Conservation (phyloP, 2,329 filamentous ascomycete genomes). For the Dactylellina drechsleri region DNA sequence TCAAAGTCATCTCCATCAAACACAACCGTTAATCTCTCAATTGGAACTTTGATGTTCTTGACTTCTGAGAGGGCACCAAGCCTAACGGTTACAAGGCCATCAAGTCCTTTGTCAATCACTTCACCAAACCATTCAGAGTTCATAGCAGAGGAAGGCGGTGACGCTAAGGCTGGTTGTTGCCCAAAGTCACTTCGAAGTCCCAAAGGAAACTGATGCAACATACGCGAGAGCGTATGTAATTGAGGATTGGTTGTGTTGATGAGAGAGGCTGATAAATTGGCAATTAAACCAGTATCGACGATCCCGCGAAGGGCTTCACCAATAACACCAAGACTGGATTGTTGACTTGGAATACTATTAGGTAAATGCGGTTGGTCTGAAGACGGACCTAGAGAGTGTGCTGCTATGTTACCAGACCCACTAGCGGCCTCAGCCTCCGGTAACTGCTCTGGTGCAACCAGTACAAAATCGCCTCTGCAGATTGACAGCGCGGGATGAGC, state of each 20-base stretch:
- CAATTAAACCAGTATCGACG: conserved; percentile 47
- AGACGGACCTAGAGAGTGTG: background rate
- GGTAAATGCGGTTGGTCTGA: background rate
- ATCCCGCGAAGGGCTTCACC: conserved; percentile 43
- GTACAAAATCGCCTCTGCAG: conserved; percentile 67
- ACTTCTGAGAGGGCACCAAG: conserved; percentile 66
- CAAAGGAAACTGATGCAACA: conserved; percentile 45
- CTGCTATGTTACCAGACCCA: background rate
- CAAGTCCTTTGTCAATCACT: conserved; percentile 67
- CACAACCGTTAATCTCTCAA: conserved; percentile 66
- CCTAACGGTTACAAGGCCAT: conserved; percentile 68
- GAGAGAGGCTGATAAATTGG: conserved; percentile 45
- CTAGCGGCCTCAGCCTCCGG: conserved; percentile 1
- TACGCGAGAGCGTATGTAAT: conserved; percentile 44
- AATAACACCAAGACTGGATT: conserved; percentile 32
- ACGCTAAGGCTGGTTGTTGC: conserved; percentile 32
- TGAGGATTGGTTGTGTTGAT: conserved; percentile 52
- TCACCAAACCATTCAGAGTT: conserved; percentile 68
- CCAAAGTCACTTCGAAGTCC: conserved; percentile 36
- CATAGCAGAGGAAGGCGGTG: conserved; percentile 46
- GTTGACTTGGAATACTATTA: conserved; percentile 7
- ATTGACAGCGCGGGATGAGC: conserved; percentile 66
- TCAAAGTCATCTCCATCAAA: conserved; percentile 59
- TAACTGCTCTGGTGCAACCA: conserved; percentile 62
- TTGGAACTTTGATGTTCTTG: conserved; percentile 65